phyloP scores from a whole-genome alignment of 306 rosid species.

The Ammopiptanthus mongolicus region DNA sequence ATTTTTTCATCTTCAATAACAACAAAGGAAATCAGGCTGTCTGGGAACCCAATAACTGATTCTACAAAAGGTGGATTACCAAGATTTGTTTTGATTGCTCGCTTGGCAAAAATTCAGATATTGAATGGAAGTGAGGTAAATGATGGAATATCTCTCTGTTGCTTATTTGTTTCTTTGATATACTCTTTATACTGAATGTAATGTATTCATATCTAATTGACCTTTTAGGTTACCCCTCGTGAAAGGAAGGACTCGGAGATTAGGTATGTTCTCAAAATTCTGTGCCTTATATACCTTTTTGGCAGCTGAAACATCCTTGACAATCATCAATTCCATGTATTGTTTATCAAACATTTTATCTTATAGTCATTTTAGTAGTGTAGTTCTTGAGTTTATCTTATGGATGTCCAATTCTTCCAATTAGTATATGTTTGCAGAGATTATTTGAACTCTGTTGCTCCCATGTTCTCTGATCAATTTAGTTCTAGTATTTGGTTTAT shows the following conservation, averaged over 20 bases:
- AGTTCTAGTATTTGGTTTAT: neutral
- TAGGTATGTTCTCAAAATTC: constrained; percentile 44
- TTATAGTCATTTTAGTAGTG: neutral
- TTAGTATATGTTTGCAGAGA: neutral
- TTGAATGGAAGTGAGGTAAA: constrained; percentile 92
- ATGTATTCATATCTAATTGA: constrained; percentile 12
- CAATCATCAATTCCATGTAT: neutral
- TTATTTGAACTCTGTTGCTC: neutral
- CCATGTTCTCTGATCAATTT: neutral
- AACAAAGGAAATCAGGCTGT: constrained; percentile 75
- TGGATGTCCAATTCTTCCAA: neutral
- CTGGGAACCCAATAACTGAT: constrained; percentile 83
- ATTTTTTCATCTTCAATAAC: constrained; percentile 24
- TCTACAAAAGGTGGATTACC: constrained; percentile 67
- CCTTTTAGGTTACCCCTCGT: constrained; percentile 62
- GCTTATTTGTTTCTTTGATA: constrained; percentile 6
- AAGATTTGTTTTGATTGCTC: constrained; percentile 75
- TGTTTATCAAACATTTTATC: neutral
- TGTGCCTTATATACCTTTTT: neutral
- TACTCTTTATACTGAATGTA: neutral
- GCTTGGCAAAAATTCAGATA: constrained; percentile 64
- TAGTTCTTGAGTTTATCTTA: neutral
- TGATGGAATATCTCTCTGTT: constrained; percentile 9
- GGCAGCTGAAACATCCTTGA: neutral
- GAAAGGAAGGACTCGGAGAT: constrained; percentile 98